Percentiles rank a stretch among this genome's conserved stretches.
Conservation (phyloP, 805 yeast genomes). For the Schwanniomyces pseudopolymorphus region DNA sequence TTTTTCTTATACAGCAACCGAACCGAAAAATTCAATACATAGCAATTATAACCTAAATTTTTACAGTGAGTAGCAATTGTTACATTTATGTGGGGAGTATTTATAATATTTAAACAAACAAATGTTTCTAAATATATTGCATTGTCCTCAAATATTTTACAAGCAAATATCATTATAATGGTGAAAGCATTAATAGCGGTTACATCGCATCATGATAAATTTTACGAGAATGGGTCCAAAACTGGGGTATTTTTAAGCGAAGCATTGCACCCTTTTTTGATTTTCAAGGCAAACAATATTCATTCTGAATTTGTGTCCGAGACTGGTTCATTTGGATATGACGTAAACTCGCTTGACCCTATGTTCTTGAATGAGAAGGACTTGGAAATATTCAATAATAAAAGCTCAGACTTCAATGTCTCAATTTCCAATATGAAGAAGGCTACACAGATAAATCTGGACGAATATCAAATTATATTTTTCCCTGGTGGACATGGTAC, state of each 20-base stretch:
- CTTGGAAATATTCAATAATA: conserved; percentile 32
- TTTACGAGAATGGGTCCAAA: conserved; percentile 53
- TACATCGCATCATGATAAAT: conserved; percentile 36
- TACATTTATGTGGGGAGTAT: no score
- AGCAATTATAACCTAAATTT: not conserved
- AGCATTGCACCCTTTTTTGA: conserved; percentile 52
- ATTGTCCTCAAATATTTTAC: not conserved
- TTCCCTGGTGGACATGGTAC: conserved; percentile 66
- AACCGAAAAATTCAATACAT: not conserved
- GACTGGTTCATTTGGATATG: conserved; percentile 51
- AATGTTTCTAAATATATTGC: not conserved
- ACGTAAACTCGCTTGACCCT: conserved; percentile 45
- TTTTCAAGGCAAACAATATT: conserved; percentile 30
- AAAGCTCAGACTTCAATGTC: conserved; percentile 31
- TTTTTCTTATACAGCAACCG: no score
- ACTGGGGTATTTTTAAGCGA: conserved; percentile 57
- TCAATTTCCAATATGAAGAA: conserved; percentile 39
- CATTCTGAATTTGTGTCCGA: conserved; percentile 55
- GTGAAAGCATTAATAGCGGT: conserved; percentile 37
- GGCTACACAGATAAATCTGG: conserved; percentile 44
- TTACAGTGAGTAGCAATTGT: no score
- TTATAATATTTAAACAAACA: not conserved
- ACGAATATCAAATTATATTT: conserved; percentile 48
- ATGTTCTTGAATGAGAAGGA: conserved; percentile 42
- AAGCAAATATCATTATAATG: conserved; percentile 6